Percentiles rank a stretch among this genome's conserved stretches.
Conservation (phyloP, 2,329 filamentous ascomycete species). For the Fusarium keratoplasticum region DNA sequence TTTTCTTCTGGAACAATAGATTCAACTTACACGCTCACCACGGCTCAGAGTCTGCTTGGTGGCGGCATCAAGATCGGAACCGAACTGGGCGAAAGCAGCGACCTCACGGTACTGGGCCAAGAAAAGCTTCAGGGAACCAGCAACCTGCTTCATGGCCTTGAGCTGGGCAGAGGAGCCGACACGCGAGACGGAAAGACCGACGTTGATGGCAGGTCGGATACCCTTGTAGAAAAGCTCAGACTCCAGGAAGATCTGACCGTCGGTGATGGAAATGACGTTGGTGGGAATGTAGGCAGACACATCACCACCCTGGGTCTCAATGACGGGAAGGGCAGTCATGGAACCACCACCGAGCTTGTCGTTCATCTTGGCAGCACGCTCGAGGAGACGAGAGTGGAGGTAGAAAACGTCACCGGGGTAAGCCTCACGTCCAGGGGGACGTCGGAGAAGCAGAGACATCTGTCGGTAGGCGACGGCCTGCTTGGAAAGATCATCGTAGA, state of each 20-base stretch:
- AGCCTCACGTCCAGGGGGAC: constrained; percentile 98
- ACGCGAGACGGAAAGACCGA: constrained; percentile 99
- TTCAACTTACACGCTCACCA: constrained; percentile 89
- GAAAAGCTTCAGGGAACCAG: constrained; percentile 99
- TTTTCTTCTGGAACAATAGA: not conserved
- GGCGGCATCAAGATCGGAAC: constrained; percentile 98
- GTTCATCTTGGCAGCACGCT: constrained; percentile 99
- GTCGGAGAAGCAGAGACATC: constrained; percentile 97
- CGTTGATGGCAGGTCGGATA: constrained; percentile 99
- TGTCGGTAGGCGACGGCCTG: constrained; percentile 98
- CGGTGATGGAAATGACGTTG: constrained; percentile 99
- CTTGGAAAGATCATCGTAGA: constrained; percentile 97
- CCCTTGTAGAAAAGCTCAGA: constrained; percentile 99
- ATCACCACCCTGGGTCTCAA: constrained; percentile 99
- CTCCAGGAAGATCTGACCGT: constrained; percentile 99
- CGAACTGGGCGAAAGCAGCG: constrained; percentile 99
- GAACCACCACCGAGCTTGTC: constrained; percentile 94
- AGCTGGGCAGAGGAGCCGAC: constrained; percentile 99
- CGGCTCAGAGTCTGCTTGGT: constrained; percentile 98
- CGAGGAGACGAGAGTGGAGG: constrained; percentile 98
- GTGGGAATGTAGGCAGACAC: constrained; percentile 99
- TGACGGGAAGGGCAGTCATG: constrained; percentile 95
- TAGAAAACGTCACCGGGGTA: constrained; percentile 99
- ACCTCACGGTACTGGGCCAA: constrained; percentile 99
- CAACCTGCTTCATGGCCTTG: constrained; percentile 99